Evolutionary conservation across 345 rosid species (phyloP).

Genomic region (Bruguiera gymnorhiza): DNA sequence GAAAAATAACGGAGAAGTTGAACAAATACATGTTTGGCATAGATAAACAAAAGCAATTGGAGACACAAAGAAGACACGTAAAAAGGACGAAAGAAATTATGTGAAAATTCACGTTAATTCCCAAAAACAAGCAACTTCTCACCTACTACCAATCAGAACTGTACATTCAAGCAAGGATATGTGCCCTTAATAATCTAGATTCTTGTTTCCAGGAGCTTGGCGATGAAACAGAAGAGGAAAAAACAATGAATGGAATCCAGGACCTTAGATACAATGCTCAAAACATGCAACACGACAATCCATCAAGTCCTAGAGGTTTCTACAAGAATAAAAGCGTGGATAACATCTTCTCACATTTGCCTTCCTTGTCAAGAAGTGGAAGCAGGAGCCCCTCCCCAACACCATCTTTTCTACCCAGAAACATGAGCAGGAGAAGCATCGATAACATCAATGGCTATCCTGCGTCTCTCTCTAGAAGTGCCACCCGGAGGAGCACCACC

Average conservation of each 20-base stretch:
- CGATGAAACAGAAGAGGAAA: slow-evolving; percentile 22
- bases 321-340: slow-evolving; percentile 25
- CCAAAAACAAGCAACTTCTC: too few species aligned
- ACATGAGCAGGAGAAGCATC: slow-evolving; percentile 10
- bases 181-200: background rate
- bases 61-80: too few species aligned
- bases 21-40: too few species aligned
- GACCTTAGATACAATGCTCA: slow-evolving; percentile 28
- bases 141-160: too few species aligned
- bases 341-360: slow-evolving; percentile 15
- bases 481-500: slow-evolving; percentile 22
- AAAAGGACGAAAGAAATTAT: too few species aligned
- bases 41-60: too few species aligned
- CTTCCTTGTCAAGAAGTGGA: slow-evolving; percentile 17
- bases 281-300: slow-evolving; percentile 14
- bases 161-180: background rate
- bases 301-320: slow-evolving; percentile 9
- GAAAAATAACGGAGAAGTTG: too few species aligned
- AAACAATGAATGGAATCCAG: slow-evolving; percentile 34
- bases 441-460: slow-evolving; percentile 19
- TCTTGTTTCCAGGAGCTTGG: slow-evolving; percentile 15
- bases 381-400: slow-evolving; percentile 15
- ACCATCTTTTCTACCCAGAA: slow-evolving; percentile 3
- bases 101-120: too few species aligned
- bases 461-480: slow-evolving; percentile 32